Base-by-base conservation (phyloP, 2,329 filamentous ascomycete species). In the Herpotrichia juniperi region DNA sequence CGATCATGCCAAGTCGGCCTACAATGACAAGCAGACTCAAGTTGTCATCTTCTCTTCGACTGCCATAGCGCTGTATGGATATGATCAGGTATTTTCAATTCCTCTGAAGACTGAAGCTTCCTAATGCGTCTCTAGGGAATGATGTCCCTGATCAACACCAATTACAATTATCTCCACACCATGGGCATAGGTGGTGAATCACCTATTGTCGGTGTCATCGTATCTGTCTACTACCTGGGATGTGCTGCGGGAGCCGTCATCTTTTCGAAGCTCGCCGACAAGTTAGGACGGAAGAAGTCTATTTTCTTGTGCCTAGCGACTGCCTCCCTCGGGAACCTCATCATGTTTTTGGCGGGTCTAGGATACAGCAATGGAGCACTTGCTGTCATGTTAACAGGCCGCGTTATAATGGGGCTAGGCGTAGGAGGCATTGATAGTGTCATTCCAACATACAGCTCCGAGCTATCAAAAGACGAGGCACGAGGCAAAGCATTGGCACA, bases 151-250 rank as follows among this genome's bases (percentile, higher is more conserved):
- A 81, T 83, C 69, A 83, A 83, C 59, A 83, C 80, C 1, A 83
- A 83, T 56, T 58, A 77, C 43, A 54, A 79, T 57, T 87, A 87
- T 59, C 78, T 87, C 1, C 54, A 66, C 6, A 85, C 82, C 25
- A 86, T 87, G 83, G 77, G 77, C 42, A 82, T 87, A 30, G 51
- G 60, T 6, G 73, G 74, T 56, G 74, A 79, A 26, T 79, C 78
- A 4, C 77, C 81, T 1, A 60, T 85, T 19, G 82, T 86, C 30
- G 83, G 84, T 48, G 75, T 85, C 49, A 83, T 86, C 48, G 83
- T 87, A 14, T 81, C 81, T 2, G 76, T 86, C 25, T 87, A 86
- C 73, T 87, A 87, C 58, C 78, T 87, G 5, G 83, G 83, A n/a
- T 86, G 83, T 58, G 76, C 83, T 3, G 67, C 81, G 2, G 83